Base-by-base conservation (phyloP, 2,329 filamentous ascomycete genomes). In the Didymosphaeria variabile region DNA sequence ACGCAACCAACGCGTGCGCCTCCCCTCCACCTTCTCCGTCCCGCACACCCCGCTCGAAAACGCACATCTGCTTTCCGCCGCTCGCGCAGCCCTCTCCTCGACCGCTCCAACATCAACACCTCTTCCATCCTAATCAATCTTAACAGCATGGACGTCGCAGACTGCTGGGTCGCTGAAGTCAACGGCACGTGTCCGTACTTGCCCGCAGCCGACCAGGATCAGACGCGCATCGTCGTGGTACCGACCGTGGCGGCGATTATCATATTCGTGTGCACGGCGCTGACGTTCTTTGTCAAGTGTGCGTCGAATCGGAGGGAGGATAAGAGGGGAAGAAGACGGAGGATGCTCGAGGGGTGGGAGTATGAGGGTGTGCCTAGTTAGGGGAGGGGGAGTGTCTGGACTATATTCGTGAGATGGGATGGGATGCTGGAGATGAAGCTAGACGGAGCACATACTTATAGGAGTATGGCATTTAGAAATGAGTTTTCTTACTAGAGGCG, bases 11-110 rank as follows among this genome's bases (percentile, higher is more conserved):
- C 1, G 70, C 78, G 5, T 91, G 89, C 72, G 81, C 81, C 0
- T 58, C 75, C 1, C 79, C 21, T 81, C 81, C n/a, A 72, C 58
- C 2, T 90, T 91, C 68, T 79, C 81, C 32, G 82, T 85, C 1
- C 88, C 89, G 0, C 83, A 86, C 40, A 90, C 87, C 0, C 83
- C 85, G 1, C 80, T 91, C 2, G 89, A 91, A 71, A 90, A 90
- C 64, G 79, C 79, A 1, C 88, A 89, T 68, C 79, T 91, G 34
- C 79, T 69, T 58, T 79, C 63, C 60, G 76, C 64, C 1, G 69
- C 77, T 26, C 58, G 61, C 0, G 19, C 56, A 13, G 47, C 57
- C 59, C 62, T 34, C 45, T 21, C 67, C 70, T 15, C 34, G 15
- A 36, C 34, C 10, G 15, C 34, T 10, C 34, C 10, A 15, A 36